Percentiles rank a stretch among this genome's conserved stretches.
Evolutionary conservation across 2,329 filamentous ascomycete genomes (phyloP).

Genomic region (Trichocomaceae sp.): DNA sequence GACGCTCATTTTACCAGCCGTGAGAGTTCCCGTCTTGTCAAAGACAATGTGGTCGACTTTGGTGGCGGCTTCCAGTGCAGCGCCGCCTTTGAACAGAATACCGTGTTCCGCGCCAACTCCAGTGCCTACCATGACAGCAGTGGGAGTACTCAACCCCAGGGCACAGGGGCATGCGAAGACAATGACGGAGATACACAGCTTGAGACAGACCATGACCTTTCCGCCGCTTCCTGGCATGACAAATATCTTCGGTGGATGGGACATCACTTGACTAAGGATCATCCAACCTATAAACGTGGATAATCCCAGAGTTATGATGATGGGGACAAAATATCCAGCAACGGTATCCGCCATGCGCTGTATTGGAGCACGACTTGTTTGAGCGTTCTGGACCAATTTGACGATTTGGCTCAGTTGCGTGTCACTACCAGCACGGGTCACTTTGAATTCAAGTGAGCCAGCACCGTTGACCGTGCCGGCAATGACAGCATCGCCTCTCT

Average conservation of each 20-base stretch:
- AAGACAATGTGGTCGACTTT: slow-evolving; percentile 85
- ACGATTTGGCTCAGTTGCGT: slow-evolving; percentile 98
- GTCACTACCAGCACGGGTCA: slow-evolving; percentile 85
- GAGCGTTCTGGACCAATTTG: slow-evolving; percentile 94
- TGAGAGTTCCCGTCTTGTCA: slow-evolving; percentile 94
- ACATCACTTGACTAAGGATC: slow-evolving; percentile 79
- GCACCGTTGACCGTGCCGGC: slow-evolving; percentile 94
- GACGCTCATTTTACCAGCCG: slow-evolving; percentile 91
- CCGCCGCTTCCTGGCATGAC: slow-evolving; percentile 72
- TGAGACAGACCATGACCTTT: slow-evolving; percentile 91
- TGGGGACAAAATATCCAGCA: slow-evolving; percentile 88
- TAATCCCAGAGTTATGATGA: slow-evolving; percentile 76
- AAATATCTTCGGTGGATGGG: slow-evolving; percentile 84
- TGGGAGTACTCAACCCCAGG: slow-evolving; percentile 90
- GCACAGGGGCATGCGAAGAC: slow-evolving; percentile 97
- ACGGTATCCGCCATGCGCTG: slow-evolving; percentile 86
- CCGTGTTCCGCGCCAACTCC: slow-evolving; percentile 91
- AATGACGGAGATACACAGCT: slow-evolving; percentile 96
- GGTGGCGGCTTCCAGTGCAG: slow-evolving; percentile 81
- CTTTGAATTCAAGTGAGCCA: slow-evolving; percentile 83
- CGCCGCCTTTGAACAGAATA: slow-evolving; percentile 95
- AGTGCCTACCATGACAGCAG: slow-evolving; percentile 98
- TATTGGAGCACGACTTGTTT: slow-evolving; percentile 89
- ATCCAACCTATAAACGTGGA: slow-evolving; percentile 89
- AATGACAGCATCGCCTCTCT: slow-evolving; percentile 70